Conservation (phyloP, 1,284 basidiomycete genomes). For the Volvariella surrecta region DNA sequence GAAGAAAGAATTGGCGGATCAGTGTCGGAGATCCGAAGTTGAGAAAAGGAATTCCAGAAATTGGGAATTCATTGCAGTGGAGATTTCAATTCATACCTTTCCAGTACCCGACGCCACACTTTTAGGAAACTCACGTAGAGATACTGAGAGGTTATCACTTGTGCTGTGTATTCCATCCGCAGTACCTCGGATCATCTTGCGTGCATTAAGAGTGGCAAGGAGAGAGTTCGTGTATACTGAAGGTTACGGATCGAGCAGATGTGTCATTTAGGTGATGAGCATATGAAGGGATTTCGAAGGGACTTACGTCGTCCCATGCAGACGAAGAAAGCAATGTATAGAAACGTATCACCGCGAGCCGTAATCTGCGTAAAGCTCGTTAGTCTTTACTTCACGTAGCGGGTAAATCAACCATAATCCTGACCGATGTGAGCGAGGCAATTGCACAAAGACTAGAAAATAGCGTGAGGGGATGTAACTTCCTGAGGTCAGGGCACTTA, state of each 20-base stretch:
- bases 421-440: constrained; percentile 40
- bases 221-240: constrained; percentile 45
- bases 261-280: background rate
- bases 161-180: constrained; percentile 30
- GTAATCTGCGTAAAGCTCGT: constrained; percentile 23
- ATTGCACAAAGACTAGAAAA: constrained; percentile 36
- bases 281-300: background rate
- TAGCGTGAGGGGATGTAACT: constrained; percentile 4
- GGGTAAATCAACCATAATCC: constrained; percentile 8
- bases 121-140: constrained; percentile 23
- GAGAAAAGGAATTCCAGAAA: no score
- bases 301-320: constrained; percentile 40
- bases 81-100: constrained; percentile 8
- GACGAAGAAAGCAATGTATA: constrained; percentile 50
- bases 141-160: constrained; percentile 30
- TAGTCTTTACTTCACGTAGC: background rate
- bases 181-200: constrained; percentile 35
- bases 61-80: no score
- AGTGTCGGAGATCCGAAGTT: no score
- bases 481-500: constrained; percentile 1
- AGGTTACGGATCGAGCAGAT: background rate
- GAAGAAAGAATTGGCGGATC: no score
- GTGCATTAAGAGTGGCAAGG: constrained; percentile 45
- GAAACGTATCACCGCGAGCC: constrained; percentile 33
- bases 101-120: constrained; percentile 8